Base-by-base conservation (phyloP, 2,329 filamentous ascomycete species). In the Alternaria sp. region DNA sequence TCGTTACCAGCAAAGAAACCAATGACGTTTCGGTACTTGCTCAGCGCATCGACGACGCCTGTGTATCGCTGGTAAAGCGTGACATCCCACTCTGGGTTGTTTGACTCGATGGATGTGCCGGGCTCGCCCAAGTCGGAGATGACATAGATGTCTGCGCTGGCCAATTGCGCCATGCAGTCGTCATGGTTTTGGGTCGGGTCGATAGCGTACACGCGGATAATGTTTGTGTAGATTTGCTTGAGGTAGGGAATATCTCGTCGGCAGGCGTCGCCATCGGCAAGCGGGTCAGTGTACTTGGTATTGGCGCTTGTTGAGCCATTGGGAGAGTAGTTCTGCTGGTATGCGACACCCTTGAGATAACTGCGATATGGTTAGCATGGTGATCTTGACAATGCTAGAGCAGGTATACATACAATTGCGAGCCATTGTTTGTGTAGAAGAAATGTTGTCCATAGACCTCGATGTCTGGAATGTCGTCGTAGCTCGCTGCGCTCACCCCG, bases 1-100 rank as follows among this genome's bases (percentile, higher is more conserved):
- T 99, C 95, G 81, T 99, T 99, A 75, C 95, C 95, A 68, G 94
- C 94, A 79, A 99, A 98, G 89, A 98, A 99, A 70, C 95, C 95
- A 66, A 99, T 88, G 56, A 93, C 89, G 81, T 99, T 99, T 79
- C 88, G 87, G 86, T 96, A 98, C 76, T 91, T 85, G 67, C 85
- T 84, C 70, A 99, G 84, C 63, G 87, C 84, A 77, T 98, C 94
- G 60, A 99, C 82, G 58, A 99, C 95, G 26, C 82, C 80, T 47
- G 89, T 91, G 85, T 98, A 99, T 64, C 93, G 91, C 32, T 84
- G 78, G 82, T 90, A 97, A 38, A 97, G 85, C 12, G 87, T 85
- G 47, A 89, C 86, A 76, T 94, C 88, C 95, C 95, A 99, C 64
- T 84, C 75, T 9, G 94, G 91, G 65, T 85, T 79, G 76, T 91